Percentiles rank a stretch among this genome's conserved stretches.
Conservation (phyloP, 176 grass and related monocot species). For the Ensete ventricosum region DNA sequence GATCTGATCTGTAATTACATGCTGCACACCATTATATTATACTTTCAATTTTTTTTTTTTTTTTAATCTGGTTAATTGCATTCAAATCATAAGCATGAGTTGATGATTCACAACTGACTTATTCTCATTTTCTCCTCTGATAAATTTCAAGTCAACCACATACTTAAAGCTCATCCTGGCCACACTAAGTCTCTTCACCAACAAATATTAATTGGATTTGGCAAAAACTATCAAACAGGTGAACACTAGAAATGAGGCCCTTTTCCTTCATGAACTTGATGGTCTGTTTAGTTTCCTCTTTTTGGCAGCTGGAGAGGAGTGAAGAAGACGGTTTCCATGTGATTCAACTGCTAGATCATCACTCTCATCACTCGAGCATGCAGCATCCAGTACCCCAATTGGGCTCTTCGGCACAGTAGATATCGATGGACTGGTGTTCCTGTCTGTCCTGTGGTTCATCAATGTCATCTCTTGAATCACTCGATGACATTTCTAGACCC, state of each 20-base stretch:
- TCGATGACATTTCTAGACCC: constrained; percentile 50
- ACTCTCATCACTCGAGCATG: constrained; percentile 40
- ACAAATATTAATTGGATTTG: not conserved
- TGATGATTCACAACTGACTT: no score
- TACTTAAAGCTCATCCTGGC: no score
- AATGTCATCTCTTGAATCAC: constrained; percentile 41
- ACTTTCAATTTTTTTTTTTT: no score
- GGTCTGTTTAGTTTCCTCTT: constrained; percentile 45
- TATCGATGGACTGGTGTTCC: constrained; percentile 16
- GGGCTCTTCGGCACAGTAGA: constrained; percentile 45
- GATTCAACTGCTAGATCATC: constrained; percentile 35
- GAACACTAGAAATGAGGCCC: not conserved
- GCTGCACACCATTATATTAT: no score
- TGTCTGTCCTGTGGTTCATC: constrained; percentile 36
- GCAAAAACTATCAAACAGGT: not conserved
- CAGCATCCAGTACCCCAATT: constrained; percentile 49
- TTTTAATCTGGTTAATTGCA: no score
- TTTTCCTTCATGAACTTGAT: constrained; percentile 10
- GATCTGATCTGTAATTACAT: no score
- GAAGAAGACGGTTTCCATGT: constrained; percentile 27
- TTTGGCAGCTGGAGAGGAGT: constrained; percentile 45
- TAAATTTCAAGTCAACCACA: no score
- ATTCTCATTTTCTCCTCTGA: no score
- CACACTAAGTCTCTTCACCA: not conserved
- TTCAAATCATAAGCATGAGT: no score